phyloP scores from a whole-genome alignment of 768 basidiomycete species.

The Lentinula sp. region DNA sequence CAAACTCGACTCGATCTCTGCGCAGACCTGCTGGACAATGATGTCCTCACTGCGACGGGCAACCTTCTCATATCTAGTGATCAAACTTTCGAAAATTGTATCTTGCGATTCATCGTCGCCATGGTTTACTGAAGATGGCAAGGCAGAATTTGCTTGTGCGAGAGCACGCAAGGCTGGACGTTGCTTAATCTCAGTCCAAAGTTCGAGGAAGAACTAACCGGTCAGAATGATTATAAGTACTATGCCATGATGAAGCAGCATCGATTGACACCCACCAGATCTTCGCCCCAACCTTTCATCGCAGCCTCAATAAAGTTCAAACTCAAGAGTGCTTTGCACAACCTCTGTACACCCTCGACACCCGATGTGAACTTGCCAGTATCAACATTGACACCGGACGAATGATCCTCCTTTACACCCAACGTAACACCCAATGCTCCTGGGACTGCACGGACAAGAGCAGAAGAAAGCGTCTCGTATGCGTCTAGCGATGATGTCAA shows the following conservation, averaged over 20 bases:
- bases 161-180: constrained; percentile 51
- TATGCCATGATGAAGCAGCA: not conserved
- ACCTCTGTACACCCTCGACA: constrained; percentile 72
- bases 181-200: constrained; percentile 76
- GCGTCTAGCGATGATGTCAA: constrained; percentile 86
- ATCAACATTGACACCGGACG: constrained; percentile 39
- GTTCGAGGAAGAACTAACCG: constrained; percentile 81
- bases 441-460: constrained; percentile 86
- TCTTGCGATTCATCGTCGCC: constrained; percentile 37
- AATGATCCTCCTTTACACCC: constrained; percentile 33
- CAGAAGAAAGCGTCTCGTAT: constrained; percentile 86
- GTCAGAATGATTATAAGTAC: not conserved
- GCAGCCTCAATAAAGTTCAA: constrained; percentile 64
- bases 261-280: constrained; percentile 52
- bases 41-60: constrained; percentile 78
- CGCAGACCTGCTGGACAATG: constrained; percentile 74
- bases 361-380: constrained; percentile 71
- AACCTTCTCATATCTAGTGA: constrained; percentile 56
- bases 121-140: constrained; percentile 38
- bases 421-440: constrained; percentile 72
- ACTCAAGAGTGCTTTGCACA: constrained; percentile 84
- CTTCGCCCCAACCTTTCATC: constrained; percentile 85
- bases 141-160: constrained; percentile 38
- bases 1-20: constrained; percentile 74
- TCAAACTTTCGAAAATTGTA: constrained; percentile 76